A percentile compares a stretch with the other conserved stretches of the same genome.
Evolutionary conservation across 176 grass and related monocot species (phyloP).

Genomic region (Elaeis guineensis): DNA sequence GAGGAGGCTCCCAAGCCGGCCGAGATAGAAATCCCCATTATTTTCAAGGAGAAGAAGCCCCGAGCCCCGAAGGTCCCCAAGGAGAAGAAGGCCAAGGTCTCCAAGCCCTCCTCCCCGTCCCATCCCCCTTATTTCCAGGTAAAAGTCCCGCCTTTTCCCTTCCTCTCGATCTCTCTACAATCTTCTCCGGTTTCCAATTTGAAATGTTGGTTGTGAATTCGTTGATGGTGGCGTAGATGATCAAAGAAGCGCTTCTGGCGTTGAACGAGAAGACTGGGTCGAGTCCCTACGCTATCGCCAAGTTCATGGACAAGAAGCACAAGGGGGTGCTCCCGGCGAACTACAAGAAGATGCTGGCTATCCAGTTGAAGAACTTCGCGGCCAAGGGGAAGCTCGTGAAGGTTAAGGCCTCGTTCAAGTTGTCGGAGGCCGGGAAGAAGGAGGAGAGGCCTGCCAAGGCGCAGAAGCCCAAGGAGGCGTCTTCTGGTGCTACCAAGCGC

Average conservation of each 20-base stretch:
- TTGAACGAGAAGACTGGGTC: constrained; percentile 47
- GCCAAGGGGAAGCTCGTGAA: constrained; percentile 67
- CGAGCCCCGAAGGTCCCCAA: constrained; percentile 13
- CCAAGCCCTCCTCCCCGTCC: constrained; percentile 19
- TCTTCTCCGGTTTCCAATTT: neutral
- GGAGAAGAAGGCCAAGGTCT: constrained; percentile 31
- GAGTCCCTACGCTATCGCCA: constrained; percentile 71
- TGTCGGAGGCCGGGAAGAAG: constrained; percentile 22
- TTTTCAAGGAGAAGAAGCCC: neutral
- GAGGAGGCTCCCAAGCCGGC: too few species aligned
- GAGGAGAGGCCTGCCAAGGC: neutral
- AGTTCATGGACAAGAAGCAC: constrained; percentile 72
- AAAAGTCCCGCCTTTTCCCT: neutral
- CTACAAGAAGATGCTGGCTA: constrained; percentile 75
- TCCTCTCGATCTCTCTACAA: neutral
- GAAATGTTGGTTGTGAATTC: neutral
- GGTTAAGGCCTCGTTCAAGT: constrained; percentile 77
- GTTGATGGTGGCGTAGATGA: constrained; percentile 45
- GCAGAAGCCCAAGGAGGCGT: too few species aligned
- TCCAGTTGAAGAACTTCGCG: constrained; percentile 65
- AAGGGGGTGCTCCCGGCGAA: constrained; percentile 52
- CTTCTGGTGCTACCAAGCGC: too few species aligned
- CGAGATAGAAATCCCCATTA: too few species aligned
- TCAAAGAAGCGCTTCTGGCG: constrained; percentile 74
- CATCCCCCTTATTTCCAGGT: constrained; percentile 89